A percentile compares a stretch with the other conserved stretches of the same genome.
These are phyloP conservation scores for Bauhinia variegata DNA, from an alignment of 306 rosid genomes.

Conservation along the genomic window DNA sequence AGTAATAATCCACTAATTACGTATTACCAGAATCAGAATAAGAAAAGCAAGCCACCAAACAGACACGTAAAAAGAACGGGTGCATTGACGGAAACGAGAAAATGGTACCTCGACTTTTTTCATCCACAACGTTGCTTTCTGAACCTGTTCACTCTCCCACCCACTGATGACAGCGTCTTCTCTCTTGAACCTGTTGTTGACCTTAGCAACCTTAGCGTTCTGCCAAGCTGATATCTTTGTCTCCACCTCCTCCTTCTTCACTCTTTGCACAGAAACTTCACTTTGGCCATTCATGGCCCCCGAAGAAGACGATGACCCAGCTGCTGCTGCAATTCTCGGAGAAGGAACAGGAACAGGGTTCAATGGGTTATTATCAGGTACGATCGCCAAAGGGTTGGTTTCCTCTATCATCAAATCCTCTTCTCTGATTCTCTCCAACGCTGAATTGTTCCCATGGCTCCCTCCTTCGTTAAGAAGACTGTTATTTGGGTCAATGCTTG, in stretches of 20 bases:
- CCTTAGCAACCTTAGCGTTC: constrained; percentile 77
- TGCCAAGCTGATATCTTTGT: constrained; percentile 95
- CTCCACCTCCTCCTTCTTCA: constrained; percentile 97
- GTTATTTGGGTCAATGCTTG: constrained; percentile 45
- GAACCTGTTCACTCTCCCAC: constrained; percentile 83
- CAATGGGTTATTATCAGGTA: constrained; percentile 58
- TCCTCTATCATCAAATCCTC: constrained; percentile 65
- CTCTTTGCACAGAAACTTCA: constrained; percentile 69
- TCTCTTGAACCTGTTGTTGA: constrained; percentile 89
- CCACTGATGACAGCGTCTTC: constrained; percentile 83
- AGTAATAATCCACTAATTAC: too few relatives aligned
- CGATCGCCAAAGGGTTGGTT: constrained; percentile 83
- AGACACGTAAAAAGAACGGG: too few relatives aligned
- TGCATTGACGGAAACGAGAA: background rate
- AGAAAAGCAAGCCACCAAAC: background rate
- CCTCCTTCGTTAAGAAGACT: constrained; percentile 23
- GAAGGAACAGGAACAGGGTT: constrained; percentile 45
- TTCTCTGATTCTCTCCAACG: constrained; percentile 75
- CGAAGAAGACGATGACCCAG: background rate
- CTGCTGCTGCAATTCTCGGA: constrained; percentile 11
- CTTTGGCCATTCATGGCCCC: background rate
- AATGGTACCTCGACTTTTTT: constrained; percentile 80
- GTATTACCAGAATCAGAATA: background rate
- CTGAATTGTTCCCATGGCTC: constrained; percentile 38
- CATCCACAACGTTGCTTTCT: constrained; percentile 84